Percentiles rank a stretch among this genome's conserved stretches.
Evolutionary conservation across 495 filamentous ascomycete genomes (phyloP).

Genomic region (Viridothelium virens): DNA sequence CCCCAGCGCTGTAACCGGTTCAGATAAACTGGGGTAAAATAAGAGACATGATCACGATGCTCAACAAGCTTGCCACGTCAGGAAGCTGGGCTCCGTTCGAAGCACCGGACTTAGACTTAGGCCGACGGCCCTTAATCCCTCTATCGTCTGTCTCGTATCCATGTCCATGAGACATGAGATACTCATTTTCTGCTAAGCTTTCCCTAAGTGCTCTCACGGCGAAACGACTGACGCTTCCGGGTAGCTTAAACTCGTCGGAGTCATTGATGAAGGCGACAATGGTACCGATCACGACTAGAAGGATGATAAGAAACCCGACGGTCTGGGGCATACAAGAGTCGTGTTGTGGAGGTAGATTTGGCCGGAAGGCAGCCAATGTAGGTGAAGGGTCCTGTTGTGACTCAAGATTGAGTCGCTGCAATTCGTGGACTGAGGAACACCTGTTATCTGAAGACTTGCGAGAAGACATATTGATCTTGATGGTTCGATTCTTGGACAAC

Average conservation of each 20-base stretch:
- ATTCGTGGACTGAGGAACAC: not conserved
- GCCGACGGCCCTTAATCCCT: not conserved
- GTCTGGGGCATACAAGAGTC: not conserved
- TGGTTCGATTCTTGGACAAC: no score
- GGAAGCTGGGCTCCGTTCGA: no score
- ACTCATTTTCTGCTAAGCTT: not conserved
- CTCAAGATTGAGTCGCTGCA: not conserved
- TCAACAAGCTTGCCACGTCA: no score
- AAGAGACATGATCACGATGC: no score
- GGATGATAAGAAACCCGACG: not conserved
- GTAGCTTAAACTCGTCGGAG: not conserved
- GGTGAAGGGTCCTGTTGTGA: not conserved
- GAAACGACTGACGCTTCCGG: not conserved
- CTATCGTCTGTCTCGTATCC: not conserved
- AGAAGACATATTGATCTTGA: no score
- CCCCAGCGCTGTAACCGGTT: no score
- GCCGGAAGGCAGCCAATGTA: not conserved
- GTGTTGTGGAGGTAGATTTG: not conserved
- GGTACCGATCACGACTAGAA: not conserved
- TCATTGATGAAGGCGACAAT: not conserved
- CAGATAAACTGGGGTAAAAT: no score
- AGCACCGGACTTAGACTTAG: no score
- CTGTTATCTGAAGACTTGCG: no score
- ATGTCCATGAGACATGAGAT: not conserved
- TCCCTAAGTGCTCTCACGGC: not conserved